A percentile compares a stretch with the other conserved stretches of the same genome.
phyloP scores from a whole-genome alignment of 2,329 filamentous ascomycete species.

The Xylariomycetidae sp. region DNA sequence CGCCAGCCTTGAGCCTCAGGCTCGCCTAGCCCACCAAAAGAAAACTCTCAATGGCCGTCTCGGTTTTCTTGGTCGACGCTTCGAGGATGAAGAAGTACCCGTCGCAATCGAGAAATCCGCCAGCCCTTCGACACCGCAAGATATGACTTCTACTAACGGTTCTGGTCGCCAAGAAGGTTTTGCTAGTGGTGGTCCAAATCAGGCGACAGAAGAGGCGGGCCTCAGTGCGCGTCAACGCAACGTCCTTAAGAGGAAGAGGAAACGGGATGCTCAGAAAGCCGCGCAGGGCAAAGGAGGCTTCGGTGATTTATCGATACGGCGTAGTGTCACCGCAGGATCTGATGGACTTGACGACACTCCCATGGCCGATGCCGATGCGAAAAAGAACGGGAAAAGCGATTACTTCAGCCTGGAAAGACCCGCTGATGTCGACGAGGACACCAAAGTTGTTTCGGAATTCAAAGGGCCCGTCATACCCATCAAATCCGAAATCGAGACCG shows the following conservation, averaged over 20 bases:
- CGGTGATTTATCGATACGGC: slow-evolving; percentile 73
- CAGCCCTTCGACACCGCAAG: slow-evolving; percentile 40
- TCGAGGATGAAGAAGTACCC: slow-evolving; percentile 74
- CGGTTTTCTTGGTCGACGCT: slow-evolving; percentile 76
- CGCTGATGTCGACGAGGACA: slow-evolving; percentile 75
- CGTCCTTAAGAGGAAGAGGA: slow-evolving; percentile 88
- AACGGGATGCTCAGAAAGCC: slow-evolving; percentile 81
- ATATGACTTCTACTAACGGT: slow-evolving; percentile 28
- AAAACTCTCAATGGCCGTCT: slow-evolving; percentile 78
- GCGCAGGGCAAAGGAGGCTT: slow-evolving; percentile 81
- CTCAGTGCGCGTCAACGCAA: slow-evolving; percentile 93
- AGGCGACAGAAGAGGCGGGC: slow-evolving; percentile 55
- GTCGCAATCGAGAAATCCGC: slow-evolving; percentile 54
- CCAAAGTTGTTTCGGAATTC: slow-evolving; percentile 90
- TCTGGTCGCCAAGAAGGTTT: slow-evolving; percentile 31
- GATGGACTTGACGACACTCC: slow-evolving; percentile 59
- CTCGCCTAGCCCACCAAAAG: slow-evolving; percentile 80
- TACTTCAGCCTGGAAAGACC: slow-evolving; percentile 87
- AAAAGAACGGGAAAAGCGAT: slow-evolving; percentile 63
- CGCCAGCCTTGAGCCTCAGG: slow-evolving; percentile 72
- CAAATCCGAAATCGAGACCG: slow-evolving; percentile 77
- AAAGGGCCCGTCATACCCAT: slow-evolving; percentile 77
- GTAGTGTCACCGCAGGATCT: slow-evolving; percentile 53
- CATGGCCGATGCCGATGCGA: slow-evolving; percentile 42
- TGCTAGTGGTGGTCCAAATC: slow-evolving; percentile 28